phyloP scores from a whole-genome alignment of 2,329 filamentous ascomycete genomes.

The Neopestalotiopsis sp. region DNA sequence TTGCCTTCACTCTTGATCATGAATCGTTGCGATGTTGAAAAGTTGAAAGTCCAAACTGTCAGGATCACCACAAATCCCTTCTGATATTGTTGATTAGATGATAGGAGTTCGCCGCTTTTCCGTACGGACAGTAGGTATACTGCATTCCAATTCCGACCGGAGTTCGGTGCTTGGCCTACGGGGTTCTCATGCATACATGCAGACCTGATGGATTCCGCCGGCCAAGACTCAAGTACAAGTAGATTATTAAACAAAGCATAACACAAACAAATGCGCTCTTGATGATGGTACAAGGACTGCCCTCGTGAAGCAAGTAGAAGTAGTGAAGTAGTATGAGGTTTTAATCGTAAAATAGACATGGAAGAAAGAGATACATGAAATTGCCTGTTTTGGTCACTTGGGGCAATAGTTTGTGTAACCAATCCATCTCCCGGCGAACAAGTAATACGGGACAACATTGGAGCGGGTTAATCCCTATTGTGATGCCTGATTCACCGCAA shows the following conservation, averaged over 20 bases:
- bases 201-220: not conserved
- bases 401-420: not conserved
- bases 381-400: not conserved
- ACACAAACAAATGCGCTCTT: no score
- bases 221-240: not conserved
- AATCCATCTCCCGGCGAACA: not conserved
- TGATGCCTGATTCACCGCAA: not conserved
- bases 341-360: not conserved
- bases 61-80: no score
- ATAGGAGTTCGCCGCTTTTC: no score
- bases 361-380: not conserved
- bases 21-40: no score
- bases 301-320: no score
- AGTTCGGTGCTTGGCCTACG: not conserved
- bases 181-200: not conserved
- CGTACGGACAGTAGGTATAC: not conserved
- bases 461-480: not conserved
- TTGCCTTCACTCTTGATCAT: not conserved
- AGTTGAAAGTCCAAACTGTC: no score
- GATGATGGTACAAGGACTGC: no score
- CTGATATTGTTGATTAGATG: no score
- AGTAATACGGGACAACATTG: not conserved
- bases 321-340: no score
- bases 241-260: no score
- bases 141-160: slow-evolving; percentile 1